A percentile compares a stretch with the other conserved stretches of the same genome.
Evolutionary conservation across 2,329 filamentous ascomycete genomes (phyloP).

Genomic region (Rutstroemia sydowiana): DNA sequence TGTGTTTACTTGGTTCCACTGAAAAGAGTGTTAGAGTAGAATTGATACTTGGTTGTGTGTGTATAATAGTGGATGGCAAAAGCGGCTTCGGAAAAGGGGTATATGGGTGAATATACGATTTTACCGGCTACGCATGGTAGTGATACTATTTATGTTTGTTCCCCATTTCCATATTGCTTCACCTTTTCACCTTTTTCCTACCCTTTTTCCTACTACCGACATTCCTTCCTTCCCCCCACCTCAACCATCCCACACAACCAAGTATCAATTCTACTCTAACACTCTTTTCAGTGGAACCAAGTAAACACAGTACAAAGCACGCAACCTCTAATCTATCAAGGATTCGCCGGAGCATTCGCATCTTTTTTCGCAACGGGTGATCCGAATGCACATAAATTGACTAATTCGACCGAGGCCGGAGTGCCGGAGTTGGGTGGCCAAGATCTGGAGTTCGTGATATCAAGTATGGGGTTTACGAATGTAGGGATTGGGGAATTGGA

Average conservation of each 20-base stretch:
- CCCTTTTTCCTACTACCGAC: not conserved
- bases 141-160: constrained; percentile 47
- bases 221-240: not conserved
- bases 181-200: not conserved
- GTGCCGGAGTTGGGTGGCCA: constrained; percentile 35
- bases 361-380: constrained; percentile 53
- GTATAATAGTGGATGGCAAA: constrained; percentile 43
- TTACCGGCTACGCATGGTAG: constrained; percentile 50
- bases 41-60: not conserved
- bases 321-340: constrained; percentile 47
- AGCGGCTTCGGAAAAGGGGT: constrained; percentile 38
- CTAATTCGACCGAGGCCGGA: constrained; percentile 34
- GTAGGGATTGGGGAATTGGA: constrained; percentile 34
- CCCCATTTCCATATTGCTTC: not conserved
- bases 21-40: not conserved
- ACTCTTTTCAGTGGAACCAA: constrained; percentile 43
- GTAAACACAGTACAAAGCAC: constrained; percentile 44
- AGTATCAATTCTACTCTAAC: no score
- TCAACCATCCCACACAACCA: not conserved
- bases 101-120: constrained; percentile 53
- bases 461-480: constrained; percentile 37
- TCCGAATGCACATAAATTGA: constrained; percentile 50
- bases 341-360: constrained; percentile 51
- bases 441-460: constrained; percentile 45
- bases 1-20: not conserved